Base-by-base conservation (phyloP, 1,284 basidiomycete genomes). In the Pseudozyma thailandica region DNA sequence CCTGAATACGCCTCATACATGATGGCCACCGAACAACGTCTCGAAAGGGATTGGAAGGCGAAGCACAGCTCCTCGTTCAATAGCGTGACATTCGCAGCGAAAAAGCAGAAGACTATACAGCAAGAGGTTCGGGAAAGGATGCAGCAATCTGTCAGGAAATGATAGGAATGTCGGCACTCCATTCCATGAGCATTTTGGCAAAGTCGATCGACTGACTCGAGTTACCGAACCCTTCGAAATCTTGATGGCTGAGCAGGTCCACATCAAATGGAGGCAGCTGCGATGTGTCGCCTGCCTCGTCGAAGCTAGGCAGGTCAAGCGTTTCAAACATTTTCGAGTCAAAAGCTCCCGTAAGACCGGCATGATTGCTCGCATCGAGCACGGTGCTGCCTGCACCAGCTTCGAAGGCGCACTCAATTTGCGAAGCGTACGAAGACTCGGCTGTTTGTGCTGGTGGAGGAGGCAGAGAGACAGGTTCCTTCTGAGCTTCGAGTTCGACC, bases 121-220 rank as follows among this genome's bases (percentile, higher is more conserved):
- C 7, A 33, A 16, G 31, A 10, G 12, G 31, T 4, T 15, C 15
- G n/a, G 15, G 12, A 7, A 43, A 18, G 20, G 26, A 43, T 13
- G 23, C 21, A 7, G 27, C 21, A n/a, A 25, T 13, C 38, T 21
- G 21, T 26, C 41, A 45, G 18, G 31, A 61, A 16, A 16, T 26
- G 15, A 70, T 30, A 27, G 68, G 68, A 15, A 71, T 39, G 2
- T 71, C 68, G 23, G 54, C 50, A n/a, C 59, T 50, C 68, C 68
- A 71, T 9, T 71, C 61, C 41, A 49, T 56, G 37, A 71, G 61
- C 61, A 71, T 64, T 51, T 61, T 71, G 21, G 55, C 61, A 61
- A 71, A 71, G 61, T 64, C 68, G 27, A 71, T 48, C 46, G 52
- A 56, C 39, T 55, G 56, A 35, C 57, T 54, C 31, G 61, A 52